Conservation (phyloP, 208 protist species). For the Lotmaria passim region DNA sequence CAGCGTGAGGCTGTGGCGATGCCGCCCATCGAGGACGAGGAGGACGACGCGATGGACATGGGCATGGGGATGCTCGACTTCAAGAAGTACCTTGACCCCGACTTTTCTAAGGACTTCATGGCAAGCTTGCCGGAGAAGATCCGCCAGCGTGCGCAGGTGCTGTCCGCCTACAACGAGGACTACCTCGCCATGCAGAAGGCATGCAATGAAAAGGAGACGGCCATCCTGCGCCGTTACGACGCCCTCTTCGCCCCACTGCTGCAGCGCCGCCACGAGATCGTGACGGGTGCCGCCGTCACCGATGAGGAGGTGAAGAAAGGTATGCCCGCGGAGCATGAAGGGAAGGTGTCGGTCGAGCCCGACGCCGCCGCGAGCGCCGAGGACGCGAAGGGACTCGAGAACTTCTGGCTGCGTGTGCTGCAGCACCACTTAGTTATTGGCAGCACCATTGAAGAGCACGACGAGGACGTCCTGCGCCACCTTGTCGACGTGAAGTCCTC, state of each 20-base stretch:
- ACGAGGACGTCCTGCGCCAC: constrained; percentile 71
- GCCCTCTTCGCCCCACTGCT: constrained; percentile 65
- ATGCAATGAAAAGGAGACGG: constrained; percentile 72
- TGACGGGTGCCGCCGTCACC: constrained; percentile 61
- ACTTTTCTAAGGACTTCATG: constrained; percentile 87
- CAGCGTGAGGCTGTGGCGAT: constrained; percentile 23
- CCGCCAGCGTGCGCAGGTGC: constrained; percentile 74
- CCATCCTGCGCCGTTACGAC: constrained; percentile 76
- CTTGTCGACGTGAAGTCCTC: constrained; percentile 69
- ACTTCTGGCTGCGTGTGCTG: constrained; percentile 83
- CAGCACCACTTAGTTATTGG: constrained; percentile 69
- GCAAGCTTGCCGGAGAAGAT: constrained; percentile 82
- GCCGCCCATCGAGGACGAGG: constrained; percentile 39
- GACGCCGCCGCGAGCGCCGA: constrained; percentile 25
- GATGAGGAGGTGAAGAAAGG: constrained; percentile 80
- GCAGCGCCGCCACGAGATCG: constrained; percentile 74
- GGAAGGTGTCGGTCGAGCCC: constrained; percentile 41
- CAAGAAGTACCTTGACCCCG: constrained; percentile 72
- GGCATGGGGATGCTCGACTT: constrained; percentile 37
- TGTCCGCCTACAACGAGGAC: constrained; percentile 78
- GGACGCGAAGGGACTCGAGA: constrained; percentile 43
- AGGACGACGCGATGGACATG: constrained; percentile 44
- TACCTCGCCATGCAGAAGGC: constrained; percentile 57
- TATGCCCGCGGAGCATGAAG: constrained; percentile 66
- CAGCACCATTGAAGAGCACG: constrained; percentile 74